phyloP scores from a whole-genome alignment of 2,329 filamentous ascomycete species.

The Fusarium algeriense region DNA sequence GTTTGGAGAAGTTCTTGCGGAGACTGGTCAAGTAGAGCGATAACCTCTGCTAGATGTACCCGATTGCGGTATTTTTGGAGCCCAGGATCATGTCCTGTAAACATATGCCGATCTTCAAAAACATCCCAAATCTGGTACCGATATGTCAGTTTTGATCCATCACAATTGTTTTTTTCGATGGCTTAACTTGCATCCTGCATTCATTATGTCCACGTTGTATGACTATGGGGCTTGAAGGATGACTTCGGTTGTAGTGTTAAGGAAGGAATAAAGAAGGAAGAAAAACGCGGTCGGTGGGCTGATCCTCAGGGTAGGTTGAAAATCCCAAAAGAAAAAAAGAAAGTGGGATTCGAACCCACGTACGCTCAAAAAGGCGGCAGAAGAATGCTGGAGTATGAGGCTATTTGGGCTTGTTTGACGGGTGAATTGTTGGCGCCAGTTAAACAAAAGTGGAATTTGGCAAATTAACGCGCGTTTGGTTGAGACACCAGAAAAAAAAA shows the following conservation, averaged over 20 bases:
- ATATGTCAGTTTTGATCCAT: not conserved
- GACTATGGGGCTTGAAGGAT: slow-evolving; percentile 61
- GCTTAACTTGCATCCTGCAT: slow-evolving; percentile 62
- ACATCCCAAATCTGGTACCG: slow-evolving; percentile 60
- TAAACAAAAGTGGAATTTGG: too few relatives aligned
- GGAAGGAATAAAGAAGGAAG: too few relatives aligned
- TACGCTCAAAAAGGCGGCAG: too few relatives aligned
- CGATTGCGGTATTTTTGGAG: slow-evolving; percentile 55
- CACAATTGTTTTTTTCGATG: not conserved
- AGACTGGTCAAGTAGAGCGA: slow-evolving; percentile 59
- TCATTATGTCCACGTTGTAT: slow-evolving; percentile 65
- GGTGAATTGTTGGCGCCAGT: too few relatives aligned
- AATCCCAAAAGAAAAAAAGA: not conserved
- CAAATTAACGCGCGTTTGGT: too few relatives aligned
- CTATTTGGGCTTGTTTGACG: fast-evolving
- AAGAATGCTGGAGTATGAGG: not conserved
- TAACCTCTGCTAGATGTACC: slow-evolving; percentile 63
- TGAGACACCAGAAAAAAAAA: too few relatives aligned
- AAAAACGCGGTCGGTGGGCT: too few relatives aligned
- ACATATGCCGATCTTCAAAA: slow-evolving; percentile 60
- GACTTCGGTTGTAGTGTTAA: slow-evolving; percentile 57
- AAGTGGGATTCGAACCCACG: slow-evolving; percentile 22
- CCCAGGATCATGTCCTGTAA: slow-evolving; percentile 56
- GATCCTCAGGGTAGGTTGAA: too few relatives aligned
- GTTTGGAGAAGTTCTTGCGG: slow-evolving; percentile 51